phyloP scores from a whole-genome alignment of 257 asterid genomes.

The Solanum pennellii region DNA sequence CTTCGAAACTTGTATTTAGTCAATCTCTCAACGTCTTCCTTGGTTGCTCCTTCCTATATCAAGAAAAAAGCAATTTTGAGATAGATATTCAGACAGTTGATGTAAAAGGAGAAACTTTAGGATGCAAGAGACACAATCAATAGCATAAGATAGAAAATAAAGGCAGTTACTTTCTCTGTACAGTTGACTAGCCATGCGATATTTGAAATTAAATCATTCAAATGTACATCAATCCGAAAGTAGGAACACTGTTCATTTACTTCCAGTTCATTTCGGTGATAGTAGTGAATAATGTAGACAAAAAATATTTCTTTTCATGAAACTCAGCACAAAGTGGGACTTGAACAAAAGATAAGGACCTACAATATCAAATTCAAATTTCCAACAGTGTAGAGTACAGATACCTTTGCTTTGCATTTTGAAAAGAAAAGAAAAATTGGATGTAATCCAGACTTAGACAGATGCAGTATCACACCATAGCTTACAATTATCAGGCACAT shows the following conservation, averaged over 20 bases:
- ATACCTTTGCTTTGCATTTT: background rate
- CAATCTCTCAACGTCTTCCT: constrained; percentile 84
- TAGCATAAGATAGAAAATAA: background rate
- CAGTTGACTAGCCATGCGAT: background rate
- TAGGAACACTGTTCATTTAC: background rate
- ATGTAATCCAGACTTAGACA: background rate
- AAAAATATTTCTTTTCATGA: background rate
- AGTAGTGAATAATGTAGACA: background rate
- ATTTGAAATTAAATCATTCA: background rate
- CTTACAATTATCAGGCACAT: background rate
- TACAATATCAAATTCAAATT: background rate
- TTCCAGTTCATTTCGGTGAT: background rate
- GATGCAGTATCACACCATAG: background rate
- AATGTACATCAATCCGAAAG: background rate
- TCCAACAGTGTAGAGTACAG: background rate
- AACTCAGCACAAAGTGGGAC: background rate
- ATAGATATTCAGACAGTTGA: background rate
- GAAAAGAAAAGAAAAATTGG: background rate
- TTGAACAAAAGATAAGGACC: background rate
- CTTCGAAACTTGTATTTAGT: constrained; percentile 74
- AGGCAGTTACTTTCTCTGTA: background rate
- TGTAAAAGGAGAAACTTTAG: background rate
- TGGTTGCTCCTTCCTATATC: constrained; percentile 94
- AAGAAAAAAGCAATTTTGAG: background rate
- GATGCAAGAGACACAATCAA: background rate